Base-by-base conservation (phyloP, 2,329 filamentous ascomycete species). In the Neonectria faginata region DNA sequence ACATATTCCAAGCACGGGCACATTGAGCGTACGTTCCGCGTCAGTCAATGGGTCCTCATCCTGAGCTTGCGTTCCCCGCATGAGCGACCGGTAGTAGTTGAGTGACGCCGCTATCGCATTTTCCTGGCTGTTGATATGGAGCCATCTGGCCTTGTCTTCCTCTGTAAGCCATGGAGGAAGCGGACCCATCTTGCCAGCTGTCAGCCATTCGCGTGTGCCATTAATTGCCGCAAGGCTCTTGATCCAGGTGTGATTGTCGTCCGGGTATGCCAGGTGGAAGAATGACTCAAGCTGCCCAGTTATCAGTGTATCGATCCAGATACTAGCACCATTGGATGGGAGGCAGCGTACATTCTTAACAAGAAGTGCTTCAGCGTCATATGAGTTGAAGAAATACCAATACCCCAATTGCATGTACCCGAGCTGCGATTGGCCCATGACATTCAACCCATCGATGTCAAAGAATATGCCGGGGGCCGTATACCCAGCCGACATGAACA, bases 321-420 rank as follows among this genome's bases (percentile, higher is more conserved):
- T 25, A 5, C 25, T 25, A 5, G 25, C 25, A 25, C 25, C 25
- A 6, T 25, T 25, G 12, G 2, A 11, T 3, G 10, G 9, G 20
- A 8, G 10, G 3, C 2, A 25, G 45, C 60, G 29, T 57, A 65
- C 67, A 53, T 67, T 56, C 2, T 63, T 42, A 6, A 42, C 39
- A 12, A 63, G 66, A 12, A 56, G 20, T 10, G 27, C 20, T 12
- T 58, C 61, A 5, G 68, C 65, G 27, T 71, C 67, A 16, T 62
- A 64, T 1, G 60, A 62, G n/a, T 71, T 69, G 25, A 68, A 69
- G 22, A 71, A 71, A 7, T 71, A 71, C 65, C 65, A 71, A 18
- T 71, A 71, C 1, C 68, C 68, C 8, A 67, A 36, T 3, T 64
- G 61, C 67, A 58, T 69, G 1, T 69, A 68, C 0, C 69, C 67